These are phyloP conservation scores for Dionaea muscipula DNA, from an alignment of 179 eudicot species.

Conservation along the genomic window DNA sequence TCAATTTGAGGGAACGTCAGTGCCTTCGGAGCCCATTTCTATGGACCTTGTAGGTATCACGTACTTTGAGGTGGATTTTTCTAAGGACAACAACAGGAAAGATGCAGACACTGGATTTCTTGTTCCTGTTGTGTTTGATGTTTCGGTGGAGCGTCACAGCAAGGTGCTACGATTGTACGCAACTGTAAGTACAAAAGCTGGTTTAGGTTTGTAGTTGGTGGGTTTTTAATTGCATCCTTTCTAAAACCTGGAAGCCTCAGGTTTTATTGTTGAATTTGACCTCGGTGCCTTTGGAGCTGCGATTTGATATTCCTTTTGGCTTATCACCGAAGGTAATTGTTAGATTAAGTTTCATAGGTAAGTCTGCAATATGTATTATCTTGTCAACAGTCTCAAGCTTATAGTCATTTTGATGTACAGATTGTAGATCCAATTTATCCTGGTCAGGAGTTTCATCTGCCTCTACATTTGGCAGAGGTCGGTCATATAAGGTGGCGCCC, in stretches of 20 bases:
- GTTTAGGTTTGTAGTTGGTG: slow-evolving; percentile 7
- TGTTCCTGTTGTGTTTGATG: slow-evolving; percentile 90
- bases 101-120: slow-evolving; percentile 44
- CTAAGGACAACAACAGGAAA: slow-evolving; percentile 33
- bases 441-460: slow-evolving; percentile 81
- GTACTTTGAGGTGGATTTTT: slow-evolving; percentile 79
- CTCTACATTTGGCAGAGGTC: slow-evolving; percentile 92
- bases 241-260: slow-evolving; percentile 28
- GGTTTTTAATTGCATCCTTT: slow-evolving; percentile 7
- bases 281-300: slow-evolving; percentile 68
- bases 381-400: neutral
- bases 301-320: slow-evolving; percentile 94
- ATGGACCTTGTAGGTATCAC: slow-evolving; percentile 94
- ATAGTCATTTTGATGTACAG: slow-evolving; percentile 24
- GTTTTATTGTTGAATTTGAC: slow-evolving; percentile 75
- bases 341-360: neutral
- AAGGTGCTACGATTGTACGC: slow-evolving; percentile 81
- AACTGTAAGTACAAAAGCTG: slow-evolving; percentile 45
- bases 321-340: slow-evolving; percentile 73
- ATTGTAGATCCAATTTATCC: slow-evolving; percentile 83
- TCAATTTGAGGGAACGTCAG: slow-evolving; percentile 73
- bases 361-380: neutral
- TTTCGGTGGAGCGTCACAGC: slow-evolving; percentile 68
- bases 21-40: slow-evolving; percentile 67
- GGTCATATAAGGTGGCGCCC: slow-evolving; percentile 97